Base-by-base conservation (phyloP, 352 stramenopile species). In the Nothophytophthora sp. region DNA sequence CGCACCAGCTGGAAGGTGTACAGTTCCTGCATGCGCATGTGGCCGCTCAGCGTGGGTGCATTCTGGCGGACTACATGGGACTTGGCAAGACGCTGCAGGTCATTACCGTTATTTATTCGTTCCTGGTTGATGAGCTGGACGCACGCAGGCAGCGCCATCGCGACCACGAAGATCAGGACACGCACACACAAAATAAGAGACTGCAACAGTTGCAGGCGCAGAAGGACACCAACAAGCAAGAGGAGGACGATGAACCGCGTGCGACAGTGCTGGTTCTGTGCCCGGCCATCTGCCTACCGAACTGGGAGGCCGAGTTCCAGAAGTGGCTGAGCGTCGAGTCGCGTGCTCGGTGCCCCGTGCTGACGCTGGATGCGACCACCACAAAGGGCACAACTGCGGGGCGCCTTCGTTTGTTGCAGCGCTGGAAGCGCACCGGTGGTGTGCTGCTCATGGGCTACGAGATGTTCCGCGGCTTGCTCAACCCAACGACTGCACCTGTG, bases 301-400 rank as follows among this genome's bases (percentile, higher is more conserved):
- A 99, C 65, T 99, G 96, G 96, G 81, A 97, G 54, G 86, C 92
- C 50, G 96, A 99, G 76, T 98, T 99, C 58, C 77, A 96, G 20
- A 99, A 99, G 63, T 99, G 96, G 96, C 65, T 99, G 24, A 81
- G 62, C 23, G 20, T 44, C 2, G 75, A 89, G 32, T 73, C 79
- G 24, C 58, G 75, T n/a, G 61, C 55, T 38, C 65, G 63, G 27
- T 90, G 81, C 25, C 76, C 70, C 20, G 55, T 94, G 18, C 66
- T 86, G 18, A 60, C 76, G 33, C 63, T 96, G 35, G 84, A 95
- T 51, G 56, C 80, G 16, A 67, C 59, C 13, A 79, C 65, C 10
- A 78, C 68, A 34, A 92, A 89, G 38, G 62, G 73, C 23, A 86
- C 62, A 19, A 73, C 62, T 37, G 55, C 42, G 16, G 65, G 74